A percentile compares a stretch with the other conserved stretches of the same genome.
phyloP scores from a whole-genome alignment of 306 rosid genomes.

The Delonix regia region DNA sequence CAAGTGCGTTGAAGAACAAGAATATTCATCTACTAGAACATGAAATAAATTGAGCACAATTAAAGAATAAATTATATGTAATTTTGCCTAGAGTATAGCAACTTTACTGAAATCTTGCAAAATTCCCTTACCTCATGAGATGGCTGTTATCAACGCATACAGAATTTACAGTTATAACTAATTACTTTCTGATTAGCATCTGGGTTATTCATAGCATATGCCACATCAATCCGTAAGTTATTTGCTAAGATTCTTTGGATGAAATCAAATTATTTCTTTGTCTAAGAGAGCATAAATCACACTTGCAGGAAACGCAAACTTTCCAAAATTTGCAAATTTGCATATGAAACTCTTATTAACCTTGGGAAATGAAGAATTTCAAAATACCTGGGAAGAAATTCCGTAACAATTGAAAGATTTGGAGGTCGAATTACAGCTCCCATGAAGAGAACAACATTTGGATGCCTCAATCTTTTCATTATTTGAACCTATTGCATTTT shows the following conservation, averaged over 20 bases:
- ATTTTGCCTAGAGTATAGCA: not conserved
- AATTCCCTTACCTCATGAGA: not conserved
- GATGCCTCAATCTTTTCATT: constrained; percentile 95
- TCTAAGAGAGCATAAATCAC: not conserved
- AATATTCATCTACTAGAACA: constrained; percentile 18
- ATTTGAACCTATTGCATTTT: constrained; percentile 68
- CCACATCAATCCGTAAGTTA: constrained; percentile 1
- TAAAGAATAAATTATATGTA: not conserved
- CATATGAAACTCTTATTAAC: constrained; percentile 17
- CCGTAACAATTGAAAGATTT: constrained; percentile 89
- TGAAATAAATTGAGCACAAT: not conserved
- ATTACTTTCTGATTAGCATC: not conserved
- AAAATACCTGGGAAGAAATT: constrained; percentile 92
- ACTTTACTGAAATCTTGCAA: not conserved
- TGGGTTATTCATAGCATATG: not conserved
- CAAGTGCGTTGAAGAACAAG: not conserved
- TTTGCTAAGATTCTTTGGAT: not conserved
- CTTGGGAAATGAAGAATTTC: constrained; percentile 24
- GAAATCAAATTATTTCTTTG: not conserved
- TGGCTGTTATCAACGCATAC: not conserved
- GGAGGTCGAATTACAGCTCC: constrained; percentile 91
- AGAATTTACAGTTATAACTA: not conserved
- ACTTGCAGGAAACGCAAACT: constrained; percentile 11
- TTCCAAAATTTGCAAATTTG: constrained; percentile 4
- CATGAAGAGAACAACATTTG: constrained; percentile 98